phyloP scores from a whole-genome alignment of 768 basidiomycete genomes.

The Agrocybe chaxingu region DNA sequence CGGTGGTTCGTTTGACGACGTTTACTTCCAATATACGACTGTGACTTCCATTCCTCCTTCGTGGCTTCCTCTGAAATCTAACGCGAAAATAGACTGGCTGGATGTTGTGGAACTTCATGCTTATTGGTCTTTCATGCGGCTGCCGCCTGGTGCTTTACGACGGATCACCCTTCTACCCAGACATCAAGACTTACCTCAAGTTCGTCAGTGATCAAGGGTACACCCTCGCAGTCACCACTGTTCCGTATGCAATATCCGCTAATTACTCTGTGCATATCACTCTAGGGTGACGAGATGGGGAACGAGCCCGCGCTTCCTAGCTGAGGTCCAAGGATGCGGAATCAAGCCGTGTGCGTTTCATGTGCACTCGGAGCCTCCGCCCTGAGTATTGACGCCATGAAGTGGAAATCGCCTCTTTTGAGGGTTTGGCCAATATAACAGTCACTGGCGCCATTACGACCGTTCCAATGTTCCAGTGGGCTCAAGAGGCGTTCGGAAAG shows the following conservation, averaged over 20 bases:
- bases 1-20: constrained; percentile 44
- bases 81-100: constrained; percentile 56
- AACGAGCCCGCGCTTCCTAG: constrained; percentile 63
- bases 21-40: constrained; percentile 74
- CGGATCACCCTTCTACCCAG: constrained; percentile 68
- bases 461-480: constrained; percentile 64
- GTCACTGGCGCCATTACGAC: constrained; percentile 68
- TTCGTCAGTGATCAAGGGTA: constrained; percentile 59
- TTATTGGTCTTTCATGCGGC: constrained; percentile 52
- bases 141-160: constrained; percentile 57
- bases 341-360: constrained; percentile 46
- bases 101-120: constrained; percentile 82
- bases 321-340: constrained; percentile 55
- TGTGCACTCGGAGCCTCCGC: background rate
- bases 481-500: constrained; percentile 55
- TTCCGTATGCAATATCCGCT: background rate
- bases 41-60: constrained; percentile 25
- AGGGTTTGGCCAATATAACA: constrained; percentile 46
- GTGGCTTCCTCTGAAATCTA: background rate
- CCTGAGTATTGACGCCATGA: background rate
- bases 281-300: constrained; percentile 34
- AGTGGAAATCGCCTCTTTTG: constrained; percentile 53
- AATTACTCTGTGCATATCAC: background rate
- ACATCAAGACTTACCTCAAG: constrained; percentile 47
- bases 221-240: constrained; percentile 6